These are phyloP conservation scores for Metarhizium robertsii DNA, from an alignment of 2,329 filamentous ascomycete genomes.

Conservation along the genomic window DNA sequence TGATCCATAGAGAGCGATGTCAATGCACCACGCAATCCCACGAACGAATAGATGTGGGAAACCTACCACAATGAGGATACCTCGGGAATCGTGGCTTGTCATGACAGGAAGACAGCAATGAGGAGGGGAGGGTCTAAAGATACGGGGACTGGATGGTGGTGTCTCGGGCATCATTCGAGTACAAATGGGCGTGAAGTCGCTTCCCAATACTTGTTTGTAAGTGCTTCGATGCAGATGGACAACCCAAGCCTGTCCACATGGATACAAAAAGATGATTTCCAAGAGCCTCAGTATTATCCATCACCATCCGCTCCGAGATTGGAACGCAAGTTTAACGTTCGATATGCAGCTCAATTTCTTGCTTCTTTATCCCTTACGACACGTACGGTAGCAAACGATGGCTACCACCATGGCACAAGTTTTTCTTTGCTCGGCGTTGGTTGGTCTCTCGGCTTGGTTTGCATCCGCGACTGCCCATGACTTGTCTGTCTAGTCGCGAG, in stretches of 20 bases:
- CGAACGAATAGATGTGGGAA: background rate
- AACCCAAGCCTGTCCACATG: too few species aligned
- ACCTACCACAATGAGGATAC: background rate
- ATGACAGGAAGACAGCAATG: background rate
- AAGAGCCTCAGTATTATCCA: too few species aligned
- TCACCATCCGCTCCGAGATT: too few species aligned
- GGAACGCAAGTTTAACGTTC: background rate
- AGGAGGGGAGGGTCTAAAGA: background rate
- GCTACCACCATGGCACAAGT: background rate
- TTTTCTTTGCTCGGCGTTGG: background rate
- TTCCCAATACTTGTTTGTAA: background rate
- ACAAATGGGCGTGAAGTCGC: background rate
- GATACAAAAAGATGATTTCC: too few species aligned
- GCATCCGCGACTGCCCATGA: background rate
- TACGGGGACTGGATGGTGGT: background rate
- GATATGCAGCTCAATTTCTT: background rate
- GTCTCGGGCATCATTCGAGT: background rate
- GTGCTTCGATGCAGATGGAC: background rate
- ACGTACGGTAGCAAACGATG: background rate
- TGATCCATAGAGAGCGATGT: background rate
- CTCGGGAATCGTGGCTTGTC: background rate
- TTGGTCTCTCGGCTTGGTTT: background rate
- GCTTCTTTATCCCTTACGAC: background rate
- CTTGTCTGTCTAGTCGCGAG: background rate
- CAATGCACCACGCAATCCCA: too few species aligned